phyloP scores from a whole-genome alignment of 192 early-diverging fungal genomes.

The Coemansia sp. region DNA sequence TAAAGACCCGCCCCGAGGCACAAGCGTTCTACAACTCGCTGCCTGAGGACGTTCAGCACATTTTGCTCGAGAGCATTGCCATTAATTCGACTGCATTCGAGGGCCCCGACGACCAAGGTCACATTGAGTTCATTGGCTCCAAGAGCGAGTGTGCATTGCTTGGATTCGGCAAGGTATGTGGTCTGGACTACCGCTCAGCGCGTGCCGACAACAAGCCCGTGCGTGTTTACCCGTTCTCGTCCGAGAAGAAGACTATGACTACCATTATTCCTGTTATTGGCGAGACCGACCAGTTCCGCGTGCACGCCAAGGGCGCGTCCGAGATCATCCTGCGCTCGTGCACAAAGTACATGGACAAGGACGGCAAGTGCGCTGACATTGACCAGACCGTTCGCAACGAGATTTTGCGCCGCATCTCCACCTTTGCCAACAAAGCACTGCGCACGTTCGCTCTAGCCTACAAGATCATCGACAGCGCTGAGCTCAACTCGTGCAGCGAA shows the following conservation, averaged over 20 bases:
- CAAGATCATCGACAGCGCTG: conserved; percentile 71
- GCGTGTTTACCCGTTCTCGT: conserved; percentile 89
- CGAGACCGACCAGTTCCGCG: conserved; percentile 60
- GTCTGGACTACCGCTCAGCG: conserved; percentile 63
- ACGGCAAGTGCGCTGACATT: conserved; percentile 16
- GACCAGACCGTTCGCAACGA: conserved; percentile 39
- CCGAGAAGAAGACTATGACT: conserved; percentile 92
- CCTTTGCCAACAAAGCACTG: conserved; percentile 66
- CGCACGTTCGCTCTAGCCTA: conserved; percentile 92
- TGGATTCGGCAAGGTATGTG: conserved; percentile 68
- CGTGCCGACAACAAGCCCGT: conserved; percentile 65
- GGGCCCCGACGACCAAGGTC: conserved; percentile 28
- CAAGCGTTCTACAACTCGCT: conserved; percentile 59
- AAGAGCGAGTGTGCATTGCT: conserved; percentile 96
- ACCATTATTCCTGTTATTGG: conserved; percentile 71
- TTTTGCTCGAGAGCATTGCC: conserved; percentile 74
- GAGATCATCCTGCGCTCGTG: conserved; percentile 65
- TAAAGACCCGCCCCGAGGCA: conserved; percentile 51
- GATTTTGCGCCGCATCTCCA: conserved; percentile 39
- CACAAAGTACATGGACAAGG: conserved; percentile 44
- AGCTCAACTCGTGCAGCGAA: conserved; percentile 50
- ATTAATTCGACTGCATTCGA: conserved; percentile 81
- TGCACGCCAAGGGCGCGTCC: conserved; percentile 94
- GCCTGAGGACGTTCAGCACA: conserved; percentile 50
- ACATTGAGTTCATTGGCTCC: conserved; percentile 77